A percentile compares a stretch with the other conserved stretches of the same genome.
Conservation (phyloP, 1,139 yeast species). For the Protomyces lactucae-debilis region DNA sequence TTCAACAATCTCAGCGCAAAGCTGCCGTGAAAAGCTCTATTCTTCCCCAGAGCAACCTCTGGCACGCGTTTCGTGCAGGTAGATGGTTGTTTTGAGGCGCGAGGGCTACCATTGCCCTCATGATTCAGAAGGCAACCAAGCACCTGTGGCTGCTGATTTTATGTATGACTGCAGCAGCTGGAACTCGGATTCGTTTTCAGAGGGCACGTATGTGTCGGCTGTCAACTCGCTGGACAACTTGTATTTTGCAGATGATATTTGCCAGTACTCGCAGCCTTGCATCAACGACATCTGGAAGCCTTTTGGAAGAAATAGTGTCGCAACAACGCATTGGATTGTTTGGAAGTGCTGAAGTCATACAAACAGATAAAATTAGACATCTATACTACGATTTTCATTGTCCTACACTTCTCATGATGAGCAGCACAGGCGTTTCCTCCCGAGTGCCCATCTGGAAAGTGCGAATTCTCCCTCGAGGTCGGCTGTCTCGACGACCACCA, state of each 20-base stretch:
- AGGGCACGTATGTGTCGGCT: background rate
- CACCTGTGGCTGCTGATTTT: background rate
- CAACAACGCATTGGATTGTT: too few relatives aligned
- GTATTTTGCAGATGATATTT: too few relatives aligned
- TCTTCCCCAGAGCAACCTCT: background rate
- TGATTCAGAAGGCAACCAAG: background rate
- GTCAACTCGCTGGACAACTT: background rate
- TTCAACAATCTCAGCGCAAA: background rate
- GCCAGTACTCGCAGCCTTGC: background rate
- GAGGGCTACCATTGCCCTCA: background rate
- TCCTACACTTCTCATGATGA: too few relatives aligned
- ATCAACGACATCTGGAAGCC: background rate
- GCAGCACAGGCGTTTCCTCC: too few relatives aligned
- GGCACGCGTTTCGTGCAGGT: background rate
- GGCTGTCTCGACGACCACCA: too few relatives aligned
- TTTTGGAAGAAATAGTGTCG: too few relatives aligned
- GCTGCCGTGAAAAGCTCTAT: background rate
- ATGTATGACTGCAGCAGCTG: background rate
- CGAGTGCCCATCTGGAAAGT: too few relatives aligned
- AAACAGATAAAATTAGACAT: too few relatives aligned
- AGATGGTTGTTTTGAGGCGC: background rate
- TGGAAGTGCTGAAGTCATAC: too few relatives aligned
- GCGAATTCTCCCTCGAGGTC: too few relatives aligned
- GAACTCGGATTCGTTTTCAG: background rate
- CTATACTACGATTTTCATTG: too few relatives aligned